These are phyloP conservation scores for Stemphylium beticola DNA, from an alignment of 2,329 filamentous ascomycete species.

Conservation along the genomic window DNA sequence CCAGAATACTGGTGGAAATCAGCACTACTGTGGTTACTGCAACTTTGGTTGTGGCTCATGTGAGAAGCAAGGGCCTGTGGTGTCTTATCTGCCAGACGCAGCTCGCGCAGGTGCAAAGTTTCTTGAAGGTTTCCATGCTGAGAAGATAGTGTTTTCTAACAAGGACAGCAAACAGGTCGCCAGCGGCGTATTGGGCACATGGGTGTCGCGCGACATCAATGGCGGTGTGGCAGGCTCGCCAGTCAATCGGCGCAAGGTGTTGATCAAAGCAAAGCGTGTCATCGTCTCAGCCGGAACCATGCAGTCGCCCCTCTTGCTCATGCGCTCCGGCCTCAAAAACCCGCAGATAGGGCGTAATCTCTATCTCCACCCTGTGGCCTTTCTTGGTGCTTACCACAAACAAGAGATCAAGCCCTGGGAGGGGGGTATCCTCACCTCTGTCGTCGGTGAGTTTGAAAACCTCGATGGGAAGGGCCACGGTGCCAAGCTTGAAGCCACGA, in stretches of 20 bases:
- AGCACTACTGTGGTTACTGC: conserved; percentile 75
- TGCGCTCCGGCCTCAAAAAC: conserved; percentile 81
- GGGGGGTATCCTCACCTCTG: conserved; percentile 79
- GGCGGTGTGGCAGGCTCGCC: conserved; percentile 63
- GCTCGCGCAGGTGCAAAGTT: conserved; percentile 78
- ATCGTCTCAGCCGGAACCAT: conserved; percentile 79
- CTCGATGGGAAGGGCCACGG: conserved; percentile 82
- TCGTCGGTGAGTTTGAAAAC: conserved; percentile 79
- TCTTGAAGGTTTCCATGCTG: conserved; percentile 79
- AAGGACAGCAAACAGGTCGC: conserved; percentile 62
- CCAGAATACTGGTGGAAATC: conserved; percentile 76
- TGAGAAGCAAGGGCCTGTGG: conserved; percentile 79
- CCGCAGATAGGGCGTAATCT: conserved; percentile 82
- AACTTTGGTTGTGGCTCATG: conserved; percentile 65
- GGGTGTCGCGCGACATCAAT: conserved; percentile 72
- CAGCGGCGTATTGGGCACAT: conserved; percentile 74
- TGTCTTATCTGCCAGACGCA: conserved; percentile 80
- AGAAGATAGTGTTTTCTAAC: conserved; percentile 72
- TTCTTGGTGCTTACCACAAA: conserved; percentile 67
- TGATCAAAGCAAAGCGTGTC: conserved; percentile 79
- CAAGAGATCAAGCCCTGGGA: conserved; percentile 68
- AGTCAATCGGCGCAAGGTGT: conserved; percentile 64
- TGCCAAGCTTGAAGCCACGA: conserved; percentile 76
- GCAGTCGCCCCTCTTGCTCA: conserved; percentile 76
- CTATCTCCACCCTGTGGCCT: conserved; percentile 74